Base-by-base conservation (phyloP, 768 basidiomycete genomes). In the Bullera alba region DNA sequence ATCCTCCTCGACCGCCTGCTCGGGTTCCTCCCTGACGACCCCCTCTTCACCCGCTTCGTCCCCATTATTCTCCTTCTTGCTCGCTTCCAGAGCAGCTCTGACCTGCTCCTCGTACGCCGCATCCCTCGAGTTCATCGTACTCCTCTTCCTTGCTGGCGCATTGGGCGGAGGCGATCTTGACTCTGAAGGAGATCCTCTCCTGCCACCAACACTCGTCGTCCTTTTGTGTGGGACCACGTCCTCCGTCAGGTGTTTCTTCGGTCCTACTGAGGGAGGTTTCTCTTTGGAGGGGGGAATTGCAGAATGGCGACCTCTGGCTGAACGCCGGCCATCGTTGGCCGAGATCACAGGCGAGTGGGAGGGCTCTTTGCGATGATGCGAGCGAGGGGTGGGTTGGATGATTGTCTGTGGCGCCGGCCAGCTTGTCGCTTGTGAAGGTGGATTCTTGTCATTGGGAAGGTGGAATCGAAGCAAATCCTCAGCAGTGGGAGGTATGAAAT, bases 121-220 rank as follows among this genome's bases (percentile, higher is more conserved):
- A 71, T 95, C 93, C 50, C 93, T 78, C 64, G 88, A 92, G 71
- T 97, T 97, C 90, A 99, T 93, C 44, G 95, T 99, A 62, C 88
- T 90, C 53, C 95, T 79, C 46, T 88, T 82, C 75, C 91, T 93
- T 34, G 85, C 79, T 17, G 61, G 47, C 15, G 42, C 50, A 32
- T 46, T 48, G 16, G 53, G 56, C 15, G 28, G 46, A 26, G 61
- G 52, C 46, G 43, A 58, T 39, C 42, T 55, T 12, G 52, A 57
- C 2, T 29, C 46, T 16, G 48, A 38, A 14, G 48, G 56, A 7
- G 54, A 51, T 7, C 30, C 48, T n/a, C n/a, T n/a, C 37, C 22
- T 39, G 39, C 48, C 19, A 21, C 32, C 8, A 43, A 39, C n/a
- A 48, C 46, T 27, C 27, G 30, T 32, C 49, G 49, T 27, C 23